Evolutionary conservation across 2,329 filamentous ascomycete genomes (phyloP), one percentile per base, ranked within the genome.

Genomic region (Trichothecium roseum): DNA sequence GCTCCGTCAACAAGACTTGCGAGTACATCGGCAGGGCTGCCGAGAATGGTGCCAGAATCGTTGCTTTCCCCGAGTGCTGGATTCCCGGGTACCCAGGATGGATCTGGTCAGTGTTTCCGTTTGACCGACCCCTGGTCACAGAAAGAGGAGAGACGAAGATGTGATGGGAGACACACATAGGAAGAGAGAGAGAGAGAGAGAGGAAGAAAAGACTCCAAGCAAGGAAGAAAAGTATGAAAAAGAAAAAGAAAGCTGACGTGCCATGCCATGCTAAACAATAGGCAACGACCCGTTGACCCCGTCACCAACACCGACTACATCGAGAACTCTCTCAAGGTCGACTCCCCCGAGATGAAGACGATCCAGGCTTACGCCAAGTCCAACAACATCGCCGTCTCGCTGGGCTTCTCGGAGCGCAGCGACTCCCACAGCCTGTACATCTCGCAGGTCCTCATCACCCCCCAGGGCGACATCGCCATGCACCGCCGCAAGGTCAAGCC

Each of bases 41-140:
- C 4, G 17, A 40, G 3, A 65, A 70, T 36, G 69, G 66, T 3
- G 72, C 72, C 1, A 60, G 72, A 34, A 55, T 81, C 3, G 48
- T 81, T 8, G 59, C 63, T 0, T 74, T 74, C 38, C 63, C 70
- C 2, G 69, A 74, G 41, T 60, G 60, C 18, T 74, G 64, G 62
- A 59, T 73, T 17, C 67, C 68, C 0, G 69, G 69, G 0, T 74
- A 73, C 47, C 69, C 69, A 16, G 57, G 54, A 35, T 64, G 58
- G 57, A 57, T 59, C 27, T 54, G 52, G 42, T 54, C n/a, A n/a
- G n/a, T n/a, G n/a, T n/a, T n/a, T n/a, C n/a, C n/a, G n/a, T n/a
- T n/a, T n/a, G n/a, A n/a, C n/a, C n/a, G n/a, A n/a, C n/a, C n/a
- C n/a, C n/a, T n/a, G n/a, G n/a, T n/a, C n/a, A n/a, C n/a, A n/a